A percentile compares a stretch with the other conserved stretches of the same genome.
These are phyloP conservation scores for Prunus davidiana DNA, from an alignment of 306 rosid genomes.

Conservation along the genomic window DNA sequence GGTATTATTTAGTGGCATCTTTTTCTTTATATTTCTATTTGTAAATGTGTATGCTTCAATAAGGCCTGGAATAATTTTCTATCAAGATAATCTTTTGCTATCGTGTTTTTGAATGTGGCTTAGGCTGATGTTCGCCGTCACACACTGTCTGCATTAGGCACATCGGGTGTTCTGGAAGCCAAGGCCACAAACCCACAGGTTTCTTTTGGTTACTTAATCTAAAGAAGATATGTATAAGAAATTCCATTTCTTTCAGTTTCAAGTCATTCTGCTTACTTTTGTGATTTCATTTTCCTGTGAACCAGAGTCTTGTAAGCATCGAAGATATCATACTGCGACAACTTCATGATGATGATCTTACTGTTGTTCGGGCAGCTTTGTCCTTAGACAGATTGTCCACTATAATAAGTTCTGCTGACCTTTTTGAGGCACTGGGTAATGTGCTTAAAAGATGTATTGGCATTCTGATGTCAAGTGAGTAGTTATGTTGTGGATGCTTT, in stretches of 20 bases:
- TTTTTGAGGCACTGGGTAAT: constrained; percentile 50
- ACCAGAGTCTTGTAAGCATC: constrained; percentile 59
- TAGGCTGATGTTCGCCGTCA: constrained; percentile 85
- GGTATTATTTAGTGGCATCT: constrained; percentile 36
- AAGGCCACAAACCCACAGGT: constrained; percentile 61
- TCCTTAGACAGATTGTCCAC: constrained; percentile 55
- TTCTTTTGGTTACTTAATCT: constrained; percentile 1
- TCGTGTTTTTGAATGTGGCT: constrained; percentile 18
- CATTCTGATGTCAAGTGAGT: constrained; percentile 54
- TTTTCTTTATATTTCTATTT: not conserved
- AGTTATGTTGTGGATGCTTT: not conserved
- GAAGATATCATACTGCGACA: constrained; percentile 70
- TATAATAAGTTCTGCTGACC: constrained; percentile 47
- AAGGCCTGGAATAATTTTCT: constrained; percentile 10
- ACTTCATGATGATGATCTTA: constrained; percentile 74
- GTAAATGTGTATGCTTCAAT: constrained; percentile 12
- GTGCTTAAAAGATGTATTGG: constrained; percentile 62
- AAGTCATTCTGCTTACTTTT: not conserved
- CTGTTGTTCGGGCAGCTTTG: constrained; percentile 74
- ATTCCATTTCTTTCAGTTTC: not conserved
- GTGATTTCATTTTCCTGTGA: constrained; percentile 18
- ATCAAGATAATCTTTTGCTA: not conserved
- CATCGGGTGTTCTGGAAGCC: constrained; percentile 42
- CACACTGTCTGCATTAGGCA: constrained; percentile 50
- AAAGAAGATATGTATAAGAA: not conserved